phyloP scores from a whole-genome alignment of 257 asterid genomes.

The Salvia miltiorrhiza region DNA sequence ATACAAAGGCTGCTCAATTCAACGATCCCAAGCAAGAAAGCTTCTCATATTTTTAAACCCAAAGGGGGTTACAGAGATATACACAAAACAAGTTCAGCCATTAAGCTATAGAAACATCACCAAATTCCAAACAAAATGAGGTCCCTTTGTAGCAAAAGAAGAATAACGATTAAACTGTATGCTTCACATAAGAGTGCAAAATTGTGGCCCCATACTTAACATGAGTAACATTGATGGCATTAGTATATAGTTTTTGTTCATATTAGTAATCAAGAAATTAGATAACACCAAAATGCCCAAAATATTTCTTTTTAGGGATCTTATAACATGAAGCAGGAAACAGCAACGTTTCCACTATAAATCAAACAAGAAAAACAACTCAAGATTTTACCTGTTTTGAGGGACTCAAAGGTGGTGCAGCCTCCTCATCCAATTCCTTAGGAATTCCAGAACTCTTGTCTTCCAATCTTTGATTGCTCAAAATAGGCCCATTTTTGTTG shows the following conservation, averaged over 20 bases:
- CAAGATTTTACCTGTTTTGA: slow-evolving; percentile 37
- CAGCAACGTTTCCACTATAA: neutral
- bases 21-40: no score
- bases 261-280: neutral
- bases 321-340: neutral
- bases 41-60: no score
- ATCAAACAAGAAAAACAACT: no score
- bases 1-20: no score
- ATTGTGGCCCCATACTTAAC: neutral
- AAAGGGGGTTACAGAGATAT: no score
- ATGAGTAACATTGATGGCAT: neutral
- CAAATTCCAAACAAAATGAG: no score
- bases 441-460: slow-evolving; percentile 11
- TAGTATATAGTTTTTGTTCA: neutral
- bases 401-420: slow-evolving; percentile 21
- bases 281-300: neutral
- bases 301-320: neutral
- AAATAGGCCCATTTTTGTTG: slow-evolving; percentile 27
- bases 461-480: slow-evolving; percentile 16
- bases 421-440: slow-evolving; percentile 15
- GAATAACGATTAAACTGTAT: no score
- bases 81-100: no score
- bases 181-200: no score
- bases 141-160: no score
- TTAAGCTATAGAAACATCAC: no score